Base-by-base conservation (phyloP, 2,329 filamentous ascomycete species). In the Anisogramma anomala region DNA sequence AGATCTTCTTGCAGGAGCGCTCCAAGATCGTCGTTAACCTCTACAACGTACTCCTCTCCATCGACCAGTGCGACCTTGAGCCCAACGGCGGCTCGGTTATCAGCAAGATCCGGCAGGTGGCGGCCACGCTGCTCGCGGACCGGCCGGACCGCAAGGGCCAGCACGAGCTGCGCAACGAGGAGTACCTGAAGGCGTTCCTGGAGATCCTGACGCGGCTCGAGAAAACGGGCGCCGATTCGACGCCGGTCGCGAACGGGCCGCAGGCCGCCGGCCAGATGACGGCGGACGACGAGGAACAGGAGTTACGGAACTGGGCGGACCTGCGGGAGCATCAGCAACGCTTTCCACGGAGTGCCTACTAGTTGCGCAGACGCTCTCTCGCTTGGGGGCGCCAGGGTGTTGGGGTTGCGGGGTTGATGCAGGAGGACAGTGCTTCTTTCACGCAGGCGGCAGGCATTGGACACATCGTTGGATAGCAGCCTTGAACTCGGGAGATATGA, bases 61-160 rank as follows among this genome's bases (percentile, higher is more conserved):
- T 94, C 51, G 83, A 82, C 35, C 84, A 89, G 65, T 77, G 84
- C 45, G 87, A 87, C 58, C 82, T 93, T 70, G 86, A 94, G 46
- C 73, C 73, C n/a, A 76, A 76, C 47, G 72, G 72, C 14, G 65
- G 63, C n/a, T 73, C 71, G 0, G 62, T 77, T n/a, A 85, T 84
- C 53, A 77, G 77, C 64, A 93, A 94, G 66, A 84, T 94, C 50
- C 82, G 85, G 8, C 81, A 84, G 54, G 82, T 94, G 28, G 85
- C 85, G 1, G 82, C 80, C 20, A 91, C 85, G 0, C 69, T 94
- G 6, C 72, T 93, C 36, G 77, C 83, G 47, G 66, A 67, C 39
- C 58, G 64, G 3, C 62, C 63, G 0, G 68, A 72, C 42, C 63
- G 68, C 13, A 74, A 74, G 50, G 71, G 69, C 0, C 65, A 61